Base-by-base conservation (phyloP, 2,329 filamentous ascomycete genomes). In the Cladorrhinum sp. region DNA sequence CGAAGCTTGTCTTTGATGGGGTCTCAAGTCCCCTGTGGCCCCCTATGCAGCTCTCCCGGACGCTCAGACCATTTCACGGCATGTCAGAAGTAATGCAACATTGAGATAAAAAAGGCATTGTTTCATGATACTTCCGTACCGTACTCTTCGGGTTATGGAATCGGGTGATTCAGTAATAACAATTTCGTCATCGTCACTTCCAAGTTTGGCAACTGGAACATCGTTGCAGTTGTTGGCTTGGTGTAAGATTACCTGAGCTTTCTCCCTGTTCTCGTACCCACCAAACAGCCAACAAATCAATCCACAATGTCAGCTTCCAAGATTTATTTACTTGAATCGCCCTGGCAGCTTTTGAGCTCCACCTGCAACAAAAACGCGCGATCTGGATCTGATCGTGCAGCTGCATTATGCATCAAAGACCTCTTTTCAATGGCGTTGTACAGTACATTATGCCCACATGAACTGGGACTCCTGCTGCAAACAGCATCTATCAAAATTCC, bases 61-160 rank as follows among this genome's bases (percentile, higher is more conserved):
- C 45, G 63, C 61, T 60, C 24, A 55, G 52, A 36, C 57, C 52
- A 60, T 36, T 38, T 24, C 41, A 29, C 62, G 60, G 59, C 58
- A 64, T 65, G 59, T 57, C 25, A 41, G 38, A 25, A 22, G n/a
- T 25, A 51, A 59, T 65, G 64, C 59, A 58, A 65, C 64, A 29
- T 60, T 50, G 54, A 61, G 16, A 58, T 60, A 36, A 61, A 64
- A 62, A 64, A 62, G 58, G 50, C 58, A 32, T 57, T 64, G 64
- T 65, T 65, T 65, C 63, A 65, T 50, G 25, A 41, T 59, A 51
- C 24, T 53, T 50, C 61, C 55, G 56, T 38, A 54, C 62, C 62
- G 51, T 23, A 50, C 27, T 56, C 25, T 57, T 32, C 27, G 8
- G 32, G 16, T 32, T 18, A 27, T 22, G 2, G 50, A 27, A 53